Percentiles rank a stretch among this genome's conserved stretches.
phyloP scores from a whole-genome alignment of 2,329 filamentous ascomycete species.

The Amauroascus niger region DNA sequence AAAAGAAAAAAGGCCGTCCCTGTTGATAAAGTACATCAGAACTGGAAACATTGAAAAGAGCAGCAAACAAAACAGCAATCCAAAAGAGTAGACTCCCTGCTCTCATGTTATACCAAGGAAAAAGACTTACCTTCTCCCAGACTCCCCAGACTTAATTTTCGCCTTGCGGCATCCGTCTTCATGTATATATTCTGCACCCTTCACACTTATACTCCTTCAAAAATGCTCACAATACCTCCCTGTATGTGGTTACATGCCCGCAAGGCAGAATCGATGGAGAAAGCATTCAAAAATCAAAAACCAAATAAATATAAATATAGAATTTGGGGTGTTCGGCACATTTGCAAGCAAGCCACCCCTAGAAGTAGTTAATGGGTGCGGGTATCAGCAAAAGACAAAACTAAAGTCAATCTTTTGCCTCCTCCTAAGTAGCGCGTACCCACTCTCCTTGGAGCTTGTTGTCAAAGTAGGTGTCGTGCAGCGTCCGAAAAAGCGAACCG shows the following conservation, averaged over 20 bases:
- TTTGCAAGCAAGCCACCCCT: too few relatives aligned
- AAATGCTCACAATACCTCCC: not conserved
- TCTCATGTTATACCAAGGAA: not conserved
- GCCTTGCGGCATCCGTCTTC: not conserved
- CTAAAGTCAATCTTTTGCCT: not conserved
- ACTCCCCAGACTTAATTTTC: not conserved
- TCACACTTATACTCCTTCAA: not conserved
- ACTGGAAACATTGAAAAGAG: too few relatives aligned
- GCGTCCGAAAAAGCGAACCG: not conserved
- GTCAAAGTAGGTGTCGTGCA: not conserved
- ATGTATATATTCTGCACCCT: too few relatives aligned
- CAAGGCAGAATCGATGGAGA: not conserved
- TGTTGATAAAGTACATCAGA: not conserved
- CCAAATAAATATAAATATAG: not conserved
- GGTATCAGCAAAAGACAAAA: not conserved
- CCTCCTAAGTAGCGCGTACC: too few relatives aligned
- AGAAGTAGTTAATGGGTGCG: too few relatives aligned
- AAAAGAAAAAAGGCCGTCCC: not conserved
- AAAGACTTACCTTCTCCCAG: not conserved
- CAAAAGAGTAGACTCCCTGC: too few relatives aligned
- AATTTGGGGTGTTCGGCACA: too few relatives aligned
- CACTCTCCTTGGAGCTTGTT: too few relatives aligned
- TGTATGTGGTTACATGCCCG: not conserved
- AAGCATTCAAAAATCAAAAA: not conserved
- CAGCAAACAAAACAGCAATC: too few relatives aligned